Conservation (phyloP, 2,329 filamentous ascomycete species). For the Ophiostoma montium region DNA sequence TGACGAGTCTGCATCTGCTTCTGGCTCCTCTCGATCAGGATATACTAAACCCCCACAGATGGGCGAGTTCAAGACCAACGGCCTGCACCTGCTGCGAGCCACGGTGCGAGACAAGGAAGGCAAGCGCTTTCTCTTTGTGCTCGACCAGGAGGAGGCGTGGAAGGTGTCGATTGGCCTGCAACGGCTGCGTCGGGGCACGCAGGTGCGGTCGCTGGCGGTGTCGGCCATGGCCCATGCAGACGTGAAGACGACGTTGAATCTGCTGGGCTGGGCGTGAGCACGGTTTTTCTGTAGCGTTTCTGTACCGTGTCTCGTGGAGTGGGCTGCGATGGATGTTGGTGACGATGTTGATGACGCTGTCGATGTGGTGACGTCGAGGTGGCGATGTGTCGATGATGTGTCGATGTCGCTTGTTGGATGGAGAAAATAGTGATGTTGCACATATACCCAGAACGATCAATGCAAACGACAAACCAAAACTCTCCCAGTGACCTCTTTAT, state of each 20-base stretch:
- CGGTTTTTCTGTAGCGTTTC: neutral
- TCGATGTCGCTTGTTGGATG: neutral
- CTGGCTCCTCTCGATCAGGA: slow-evolving; percentile 22
- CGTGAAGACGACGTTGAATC: slow-evolving; percentile 39
- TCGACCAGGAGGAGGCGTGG: slow-evolving; percentile 52
- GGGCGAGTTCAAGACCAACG: slow-evolving; percentile 37
- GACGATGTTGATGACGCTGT: neutral
- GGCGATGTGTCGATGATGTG: too few relatives aligned
- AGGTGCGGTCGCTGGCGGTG: slow-evolving; percentile 45
- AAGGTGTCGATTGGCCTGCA: slow-evolving; percentile 51
- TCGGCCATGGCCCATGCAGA: slow-evolving; percentile 40
- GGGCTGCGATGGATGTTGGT: too few relatives aligned
- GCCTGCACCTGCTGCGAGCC: slow-evolving; percentile 48
- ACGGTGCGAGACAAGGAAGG: slow-evolving; percentile 52
- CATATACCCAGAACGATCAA: neutral
- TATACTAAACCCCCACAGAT: slow-evolving; percentile 22
- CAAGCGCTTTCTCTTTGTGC: slow-evolving; percentile 50
- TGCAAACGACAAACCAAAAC: neutral
- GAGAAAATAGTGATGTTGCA: neutral
- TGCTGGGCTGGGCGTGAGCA: slow-evolving; percentile 36
- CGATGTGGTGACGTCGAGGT: neutral
- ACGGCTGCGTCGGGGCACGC: slow-evolving; percentile 43
- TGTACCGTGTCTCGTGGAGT: too few relatives aligned
- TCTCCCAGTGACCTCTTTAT: too few relatives aligned
- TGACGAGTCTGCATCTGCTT: slow-evolving; percentile 14